Evolutionary conservation across 805 yeast genomes (phyloP).

Genomic region (Candida morakotiae): DNA sequence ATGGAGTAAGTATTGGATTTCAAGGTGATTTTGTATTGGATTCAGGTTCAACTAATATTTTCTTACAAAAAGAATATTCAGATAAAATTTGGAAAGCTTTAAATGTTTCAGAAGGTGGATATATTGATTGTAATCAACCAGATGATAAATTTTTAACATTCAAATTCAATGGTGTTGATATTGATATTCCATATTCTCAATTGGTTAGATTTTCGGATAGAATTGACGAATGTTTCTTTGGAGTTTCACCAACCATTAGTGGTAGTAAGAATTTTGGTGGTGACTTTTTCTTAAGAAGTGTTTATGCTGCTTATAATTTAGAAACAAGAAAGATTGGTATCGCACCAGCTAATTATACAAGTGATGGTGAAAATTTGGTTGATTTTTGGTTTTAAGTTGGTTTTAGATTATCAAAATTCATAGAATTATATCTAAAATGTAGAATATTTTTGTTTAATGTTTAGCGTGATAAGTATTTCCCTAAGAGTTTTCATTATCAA

Average conservation of each 20-base stretch:
- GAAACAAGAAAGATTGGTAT: constrained; percentile 2
- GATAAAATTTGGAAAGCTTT: background rate
- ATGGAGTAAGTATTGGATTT: background rate
- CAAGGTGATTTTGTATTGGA: constrained; percentile 40
- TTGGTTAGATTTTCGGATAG: constrained; percentile 15
- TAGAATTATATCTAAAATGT: too few relatives aligned
- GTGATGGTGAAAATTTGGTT: constrained; percentile 1
- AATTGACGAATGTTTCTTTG: constrained; percentile 27
- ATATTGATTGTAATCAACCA: constrained; percentile 31
- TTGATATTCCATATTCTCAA: constrained; percentile 13
- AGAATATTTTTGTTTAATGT: too few relatives aligned
- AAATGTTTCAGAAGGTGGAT: background rate
- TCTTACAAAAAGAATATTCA: constrained; percentile 31
- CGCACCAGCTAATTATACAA: constrained; percentile 1
- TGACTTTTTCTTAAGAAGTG: constrained; percentile 7
- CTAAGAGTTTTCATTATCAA: too few relatives aligned
- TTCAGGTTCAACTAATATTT: constrained; percentile 54
- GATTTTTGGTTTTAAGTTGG: constrained; percentile 2
- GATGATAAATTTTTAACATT: constrained; percentile 21
- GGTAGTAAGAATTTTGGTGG: background rate
- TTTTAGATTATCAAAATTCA: too few relatives aligned
- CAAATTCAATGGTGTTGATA: constrained; percentile 37
- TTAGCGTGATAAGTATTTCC: too few relatives aligned
- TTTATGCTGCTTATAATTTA: constrained; percentile 6
- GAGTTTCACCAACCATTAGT: constrained; percentile 25